Conservation (phyloP, 495 filamentous ascomycete genomes). For the Penicillium herquei region DNA sequence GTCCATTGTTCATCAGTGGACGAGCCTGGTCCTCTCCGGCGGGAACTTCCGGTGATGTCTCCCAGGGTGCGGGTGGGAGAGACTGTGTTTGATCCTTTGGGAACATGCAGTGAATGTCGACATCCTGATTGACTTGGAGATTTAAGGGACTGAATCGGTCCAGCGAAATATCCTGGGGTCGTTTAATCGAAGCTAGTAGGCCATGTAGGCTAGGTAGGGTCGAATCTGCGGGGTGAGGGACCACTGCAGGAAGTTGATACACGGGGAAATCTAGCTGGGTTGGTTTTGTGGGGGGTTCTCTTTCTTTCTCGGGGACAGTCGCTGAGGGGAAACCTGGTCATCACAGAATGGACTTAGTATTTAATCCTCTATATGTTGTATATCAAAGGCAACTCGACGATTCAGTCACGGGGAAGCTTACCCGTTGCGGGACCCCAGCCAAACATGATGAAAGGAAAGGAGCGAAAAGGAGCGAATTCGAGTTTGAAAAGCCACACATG, state of each 20-base stretch:
- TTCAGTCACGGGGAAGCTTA: slow-evolving; percentile 17
- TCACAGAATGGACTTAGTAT: background rate
- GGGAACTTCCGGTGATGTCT: slow-evolving; percentile 16
- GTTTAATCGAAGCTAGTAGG: slow-evolving; percentile 49
- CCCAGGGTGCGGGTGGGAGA: slow-evolving; percentile 50
- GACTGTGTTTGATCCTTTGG: slow-evolving; percentile 35
- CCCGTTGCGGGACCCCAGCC: slow-evolving; percentile 38
- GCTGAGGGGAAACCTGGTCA: slow-evolving; percentile 34
- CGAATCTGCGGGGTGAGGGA: slow-evolving; percentile 24
- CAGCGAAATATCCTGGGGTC: slow-evolving; percentile 49
- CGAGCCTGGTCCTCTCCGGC: slow-evolving; percentile 22
- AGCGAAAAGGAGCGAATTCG: background rate
- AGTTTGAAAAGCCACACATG: slow-evolving; percentile 7
- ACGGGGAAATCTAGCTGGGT: slow-evolving; percentile 51
- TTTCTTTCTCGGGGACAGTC: slow-evolving; percentile 41
- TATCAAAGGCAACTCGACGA: background rate
- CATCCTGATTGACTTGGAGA: slow-evolving; percentile 42
- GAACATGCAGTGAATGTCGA: slow-evolving; percentile 45
- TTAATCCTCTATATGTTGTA: background rate
- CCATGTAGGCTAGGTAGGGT: slow-evolving; percentile 34
- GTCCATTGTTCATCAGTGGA: slow-evolving; percentile 49
- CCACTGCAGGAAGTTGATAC: slow-evolving; percentile 33
- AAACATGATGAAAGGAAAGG: slow-evolving; percentile 28
- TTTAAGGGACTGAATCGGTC: slow-evolving; percentile 55
- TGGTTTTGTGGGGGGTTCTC: slow-evolving; percentile 43